A percentile compares a stretch with the other conserved stretches of the same genome.
Evolutionary conservation across 768 basidiomycete genomes (phyloP).

Genomic region (Xerocomellus amylosporus): DNA sequence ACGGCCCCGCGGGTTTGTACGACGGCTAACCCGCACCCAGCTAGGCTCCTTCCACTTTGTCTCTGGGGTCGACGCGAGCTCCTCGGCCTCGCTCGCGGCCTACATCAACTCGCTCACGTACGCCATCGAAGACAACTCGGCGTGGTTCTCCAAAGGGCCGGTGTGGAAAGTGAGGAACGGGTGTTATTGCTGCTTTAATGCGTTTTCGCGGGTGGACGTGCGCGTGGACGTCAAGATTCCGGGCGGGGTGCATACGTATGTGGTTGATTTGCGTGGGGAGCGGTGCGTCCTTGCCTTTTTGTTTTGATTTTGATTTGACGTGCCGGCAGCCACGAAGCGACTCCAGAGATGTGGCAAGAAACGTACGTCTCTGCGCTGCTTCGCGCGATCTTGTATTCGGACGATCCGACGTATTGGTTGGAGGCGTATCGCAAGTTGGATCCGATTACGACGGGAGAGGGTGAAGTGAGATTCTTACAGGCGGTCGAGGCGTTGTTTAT

Average conservation of each 20-base stretch:
- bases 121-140: slow-evolving; percentile 82
- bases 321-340: slow-evolving; percentile 68
- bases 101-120: slow-evolving; percentile 99
- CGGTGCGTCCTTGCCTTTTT: slow-evolving; percentile 50
- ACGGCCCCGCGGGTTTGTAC: too few species aligned
- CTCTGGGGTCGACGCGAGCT: slow-evolving; percentile 98
- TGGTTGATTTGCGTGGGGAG: slow-evolving; percentile 91
- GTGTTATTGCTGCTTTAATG: slow-evolving; percentile 97
- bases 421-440: slow-evolving; percentile 96
- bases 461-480: slow-evolving; percentile 86
- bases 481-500: slow-evolving; percentile 86
- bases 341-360: slow-evolving; percentile 94
- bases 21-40: slow-evolving; percentile 40
- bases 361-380: slow-evolving; percentile 93
- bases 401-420: slow-evolving; percentile 86
- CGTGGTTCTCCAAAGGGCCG: slow-evolving; percentile 87
- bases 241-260: slow-evolving; percentile 92
- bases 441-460: slow-evolving; percentile 86
- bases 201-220: slow-evolving; percentile 94
- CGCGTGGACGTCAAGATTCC: slow-evolving; percentile 98
- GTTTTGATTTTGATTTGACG: neutral
- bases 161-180: slow-evolving; percentile 92
- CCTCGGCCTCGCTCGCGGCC: slow-evolving; percentile 94
- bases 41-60: slow-evolving; percentile 96
- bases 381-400: slow-evolving; percentile 90